Evolutionary conservation across 1,284 basidiomycete species (phyloP), one percentile per base, ranked within the genome.

Genomic region (Austropuccinia psidii): DNA sequence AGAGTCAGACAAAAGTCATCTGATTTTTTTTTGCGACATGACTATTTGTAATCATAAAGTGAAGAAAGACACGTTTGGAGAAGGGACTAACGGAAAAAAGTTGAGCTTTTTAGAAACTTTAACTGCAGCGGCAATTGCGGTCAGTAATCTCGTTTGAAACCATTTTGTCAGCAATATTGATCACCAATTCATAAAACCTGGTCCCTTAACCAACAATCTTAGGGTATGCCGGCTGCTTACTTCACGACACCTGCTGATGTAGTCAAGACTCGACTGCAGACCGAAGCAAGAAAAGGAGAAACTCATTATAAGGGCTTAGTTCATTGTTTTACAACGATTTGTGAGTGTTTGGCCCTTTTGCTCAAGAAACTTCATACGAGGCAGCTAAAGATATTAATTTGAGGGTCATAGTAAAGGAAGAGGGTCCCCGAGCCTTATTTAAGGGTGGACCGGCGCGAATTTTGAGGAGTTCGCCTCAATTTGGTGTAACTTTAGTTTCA

Each of bases 231-330:
- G 27, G 49, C 75, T 39, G 75, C 80, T 21, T 81, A 80, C 77
- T 75, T 81, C 8, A 82, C 82, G 43, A 83, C 78, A 37, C 82
- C 80, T 0, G 80, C 81, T 87, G 95, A 98, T 82, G 96, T 98
- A 75, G 91, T 98, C 81, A 98, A 98, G 86, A 98, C 95, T n/a
- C 88, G 95, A 73, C 84, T 98, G 76, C 96, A 98, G 81, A 89
- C 93, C n/a, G 96, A 98, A 82, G 90, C 93, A 41, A 86, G 89
- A 76, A 89, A 90, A 78, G 96, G 95, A 19, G 88, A 98, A 81
- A 91, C 92, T 4, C 84, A 89, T 75, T 99, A 99, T 84, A 92
- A 90, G 81, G 95, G 96, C 60, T 83, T 97, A 58, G 81, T 84
- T 17, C 93, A 99, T 82, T 94, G 92, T 31, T 92, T 96, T 79